Evolutionary conservation across 31 red algal genomes (phyloP), one percentile per base, ranked within the genome.

Genomic region (Endocladia muricata): DNA sequence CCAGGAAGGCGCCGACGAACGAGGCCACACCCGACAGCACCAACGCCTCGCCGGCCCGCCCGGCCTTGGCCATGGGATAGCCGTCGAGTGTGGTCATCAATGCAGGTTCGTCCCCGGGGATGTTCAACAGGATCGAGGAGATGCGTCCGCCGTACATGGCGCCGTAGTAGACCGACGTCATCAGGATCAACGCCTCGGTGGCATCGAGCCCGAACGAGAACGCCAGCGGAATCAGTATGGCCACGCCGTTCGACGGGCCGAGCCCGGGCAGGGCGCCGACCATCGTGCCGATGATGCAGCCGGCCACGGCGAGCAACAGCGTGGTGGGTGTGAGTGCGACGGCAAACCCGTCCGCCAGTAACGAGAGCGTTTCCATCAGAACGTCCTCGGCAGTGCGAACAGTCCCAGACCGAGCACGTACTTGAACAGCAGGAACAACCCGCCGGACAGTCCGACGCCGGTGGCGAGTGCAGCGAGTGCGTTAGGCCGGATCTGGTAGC

Each of bases 161-260:
- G 8, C 58, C 58, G 58, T 63, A 63, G 29, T 63, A 63, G 22
- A 63, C 58, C 8, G 19, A 8, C n/a, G 58, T 25, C 58, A 63
- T 63, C n/a, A 63, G 58, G 9, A 63, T 30, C 8, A 63, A 8
- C 8, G 58, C 11, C 8, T n/a, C n/a, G n/a, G n/a, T n/a, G n/a
- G n/a, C n/a, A n/a, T n/a, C n/a, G n/a, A n/a, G n/a, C n/a, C 22
- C 58, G 11, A 63, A 25, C 8, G 11, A 8, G 58, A 17, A 26
- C 8, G 58, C 22, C 19, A 63, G 8, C 8, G 58, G 58, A 30
- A 63, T 63, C 58, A 63, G 15, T 9, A 63, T 8, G 8, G 58
- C 58, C 8, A 63, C 26, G 15, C 9, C 26, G 15, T 13, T 23
- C 11, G 29, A 23, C 8, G 58, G 58, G 22, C 58, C 58, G 8